Conservation (phyloP, 371 early-diverging fungal genomes). For the Saksenaea oblongispora region DNA sequence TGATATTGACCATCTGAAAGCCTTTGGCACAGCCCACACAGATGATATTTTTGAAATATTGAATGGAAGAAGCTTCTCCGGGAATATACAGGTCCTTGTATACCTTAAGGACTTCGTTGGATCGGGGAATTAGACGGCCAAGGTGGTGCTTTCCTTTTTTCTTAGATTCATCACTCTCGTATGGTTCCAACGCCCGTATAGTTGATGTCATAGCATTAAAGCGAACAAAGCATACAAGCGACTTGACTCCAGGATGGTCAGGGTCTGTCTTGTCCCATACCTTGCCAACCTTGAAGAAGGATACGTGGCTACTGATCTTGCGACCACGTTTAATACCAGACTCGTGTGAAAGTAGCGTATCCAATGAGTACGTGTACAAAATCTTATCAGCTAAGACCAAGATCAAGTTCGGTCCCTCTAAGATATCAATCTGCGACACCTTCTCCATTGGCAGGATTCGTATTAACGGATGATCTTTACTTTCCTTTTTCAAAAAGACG, state of each 20-base stretch:
- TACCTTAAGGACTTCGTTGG: slow-evolving; percentile 53
- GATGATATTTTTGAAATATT: slow-evolving; percentile 78
- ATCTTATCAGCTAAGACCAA: slow-evolving; percentile 79
- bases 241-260: slow-evolving; percentile 13
- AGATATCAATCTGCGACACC: slow-evolving; percentile 78
- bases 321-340: slow-evolving; percentile 48
- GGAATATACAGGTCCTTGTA: slow-evolving; percentile 91
- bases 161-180: slow-evolving; percentile 47
- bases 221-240: slow-evolving; percentile 72
- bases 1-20: slow-evolving; percentile 88
- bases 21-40: slow-evolving; percentile 91
- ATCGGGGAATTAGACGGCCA: slow-evolving; percentile 44
- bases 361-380: slow-evolving; percentile 70
- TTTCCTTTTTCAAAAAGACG: slow-evolving; percentile 15
- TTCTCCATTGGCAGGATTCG: slow-evolving; percentile 70
- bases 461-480: slow-evolving; percentile 23
- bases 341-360: slow-evolving; percentile 49
- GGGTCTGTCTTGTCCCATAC: slow-evolving; percentile 57
- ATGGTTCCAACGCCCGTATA: slow-evolving; percentile 75
- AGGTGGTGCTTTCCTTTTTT: slow-evolving; percentile 49
- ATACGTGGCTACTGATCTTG: slow-evolving; percentile 72
- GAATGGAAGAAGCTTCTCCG: slow-evolving; percentile 78
- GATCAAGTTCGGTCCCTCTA: slow-evolving; percentile 69
- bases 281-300: slow-evolving; percentile 85
- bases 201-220: slow-evolving; percentile 63